These are phyloP conservation scores for Sanghuangporus baumii DNA, from an alignment of 1,284 basidiomycete genomes.

Conservation along the genomic window DNA sequence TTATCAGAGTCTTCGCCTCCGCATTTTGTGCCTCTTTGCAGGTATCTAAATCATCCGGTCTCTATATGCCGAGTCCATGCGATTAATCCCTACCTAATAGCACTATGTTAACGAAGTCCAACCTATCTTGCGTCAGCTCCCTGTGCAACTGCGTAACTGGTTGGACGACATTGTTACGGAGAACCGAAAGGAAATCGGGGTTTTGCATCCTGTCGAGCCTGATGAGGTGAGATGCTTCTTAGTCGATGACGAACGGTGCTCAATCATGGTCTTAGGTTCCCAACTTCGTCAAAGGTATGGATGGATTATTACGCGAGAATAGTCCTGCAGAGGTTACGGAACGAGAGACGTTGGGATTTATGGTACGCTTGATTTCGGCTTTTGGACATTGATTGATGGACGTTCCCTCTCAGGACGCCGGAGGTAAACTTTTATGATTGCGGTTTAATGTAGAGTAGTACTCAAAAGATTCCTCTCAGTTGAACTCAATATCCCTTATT, in stretches of 20 bases:
- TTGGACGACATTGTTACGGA: conserved; percentile 31
- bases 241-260: not conserved
- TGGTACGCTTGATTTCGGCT: conserved; percentile 22
- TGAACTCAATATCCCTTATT: conserved; percentile 37
- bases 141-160: conserved; percentile 30
- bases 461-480: conserved; percentile 18
- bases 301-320: conserved; percentile 30
- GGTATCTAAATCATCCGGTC: conserved; percentile 17
- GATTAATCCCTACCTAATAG: conserved; percentile 12
- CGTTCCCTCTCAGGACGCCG: conserved; percentile 28
- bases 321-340: conserved; percentile 31
- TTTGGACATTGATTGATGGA: not conserved
- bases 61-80: not conserved
- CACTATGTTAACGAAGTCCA: conserved; percentile 36
- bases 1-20: conserved; percentile 32
- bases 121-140: conserved; percentile 31
- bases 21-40: conserved; percentile 39
- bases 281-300: conserved; percentile 36
- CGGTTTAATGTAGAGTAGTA: not conserved
- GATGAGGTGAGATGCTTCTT: conserved; percentile 24
- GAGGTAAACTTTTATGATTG: conserved; percentile 21
- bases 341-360: conserved; percentile 32
- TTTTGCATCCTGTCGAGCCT: conserved; percentile 37
- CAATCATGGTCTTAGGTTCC: conserved; percentile 25
- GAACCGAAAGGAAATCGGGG: conserved; percentile 30